Percentiles rank a stretch among this genome's conserved stretches.
These are phyloP conservation scores for Saccharomycopsis javanensis DNA, from an alignment of 805 yeast species.

Conservation along the genomic window DNA sequence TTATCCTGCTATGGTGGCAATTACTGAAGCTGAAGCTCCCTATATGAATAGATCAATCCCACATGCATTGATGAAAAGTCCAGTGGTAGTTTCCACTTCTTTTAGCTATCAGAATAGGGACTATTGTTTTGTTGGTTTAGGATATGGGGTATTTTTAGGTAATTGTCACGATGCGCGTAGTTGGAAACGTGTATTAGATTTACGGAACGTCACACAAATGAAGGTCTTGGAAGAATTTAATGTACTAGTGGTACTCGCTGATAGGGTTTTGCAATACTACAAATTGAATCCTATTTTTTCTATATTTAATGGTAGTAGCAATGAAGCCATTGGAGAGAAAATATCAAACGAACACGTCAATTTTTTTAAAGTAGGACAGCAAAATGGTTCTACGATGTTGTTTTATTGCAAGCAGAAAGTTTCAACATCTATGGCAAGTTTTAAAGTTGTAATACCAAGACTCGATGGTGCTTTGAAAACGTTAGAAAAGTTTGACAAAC, in stretches of 20 bases:
- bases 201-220: constrained; percentile 46
- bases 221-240: constrained; percentile 49
- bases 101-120: constrained; percentile 35
- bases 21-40: constrained; percentile 27
- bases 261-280: constrained; percentile 49
- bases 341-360: constrained; percentile 44
- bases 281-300: constrained; percentile 52
- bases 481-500: constrained; percentile 34
- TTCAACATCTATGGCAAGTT: constrained; percentile 35
- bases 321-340: constrained; percentile 36
- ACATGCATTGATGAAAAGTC: constrained; percentile 23
- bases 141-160: constrained; percentile 51
- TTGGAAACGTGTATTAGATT: constrained; percentile 53
- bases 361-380: constrained; percentile 60
- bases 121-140: constrained; percentile 50
- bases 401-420: constrained; percentile 47
- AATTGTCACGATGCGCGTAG: constrained; percentile 21
- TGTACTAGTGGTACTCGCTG: constrained; percentile 49
- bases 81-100: constrained; percentile 25
- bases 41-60: constrained; percentile 16
- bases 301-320: constrained; percentile 39
- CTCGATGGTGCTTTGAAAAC: constrained; percentile 42
- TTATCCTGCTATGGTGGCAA: constrained; percentile 41
- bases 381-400: constrained; percentile 50
- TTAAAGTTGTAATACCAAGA: constrained; percentile 49